Conservation (phyloP, 495 filamentous ascomycete genomes). For the Neurospora sp. region DNA sequence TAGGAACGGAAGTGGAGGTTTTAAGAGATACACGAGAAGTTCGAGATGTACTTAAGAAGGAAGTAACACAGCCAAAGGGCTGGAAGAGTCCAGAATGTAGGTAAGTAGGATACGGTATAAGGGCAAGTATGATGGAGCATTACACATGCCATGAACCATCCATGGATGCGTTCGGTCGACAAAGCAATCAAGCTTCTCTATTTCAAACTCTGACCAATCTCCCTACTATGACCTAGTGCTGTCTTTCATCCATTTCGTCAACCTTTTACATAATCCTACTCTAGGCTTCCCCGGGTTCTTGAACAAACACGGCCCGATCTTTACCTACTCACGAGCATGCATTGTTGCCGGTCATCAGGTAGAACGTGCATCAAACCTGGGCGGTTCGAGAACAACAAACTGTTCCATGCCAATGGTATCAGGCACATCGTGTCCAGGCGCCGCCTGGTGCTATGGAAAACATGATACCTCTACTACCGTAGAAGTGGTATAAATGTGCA, state of each 20-base stretch:
- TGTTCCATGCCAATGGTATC: neutral
- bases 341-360: neutral
- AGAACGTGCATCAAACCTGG: neutral
- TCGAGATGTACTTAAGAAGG: neutral
- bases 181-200: neutral
- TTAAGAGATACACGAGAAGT: too few relatives aligned
- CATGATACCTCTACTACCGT: neutral
- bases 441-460: neutral
- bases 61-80: neutral
- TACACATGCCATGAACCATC: neutral
- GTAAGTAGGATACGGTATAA: neutral
- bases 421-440: too few relatives aligned
- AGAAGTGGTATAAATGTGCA: neutral
- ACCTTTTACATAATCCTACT: neutral
- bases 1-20: too few relatives aligned
- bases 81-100: neutral
- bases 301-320: neutral
- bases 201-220: neutral
- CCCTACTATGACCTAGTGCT: neutral
- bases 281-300: neutral
- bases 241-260: neutral
- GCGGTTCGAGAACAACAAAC: neutral
- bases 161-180: neutral
- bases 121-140: neutral
- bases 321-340: neutral